Conservation (phyloP, 805 yeast species). For the Saccharomyces eubayanus region DNA sequence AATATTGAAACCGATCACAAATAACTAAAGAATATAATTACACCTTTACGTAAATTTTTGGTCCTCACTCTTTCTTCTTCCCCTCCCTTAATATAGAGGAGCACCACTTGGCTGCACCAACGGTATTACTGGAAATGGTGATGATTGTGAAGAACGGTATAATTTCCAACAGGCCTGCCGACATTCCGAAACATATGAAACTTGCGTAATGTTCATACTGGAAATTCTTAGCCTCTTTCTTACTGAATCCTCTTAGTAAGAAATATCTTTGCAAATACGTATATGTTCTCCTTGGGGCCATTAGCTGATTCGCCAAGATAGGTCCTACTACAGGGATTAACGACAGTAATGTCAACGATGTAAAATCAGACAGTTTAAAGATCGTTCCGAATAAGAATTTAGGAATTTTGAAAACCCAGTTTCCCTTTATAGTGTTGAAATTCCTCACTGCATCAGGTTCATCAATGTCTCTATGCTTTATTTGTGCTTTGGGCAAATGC, state of each 20-base stretch:
- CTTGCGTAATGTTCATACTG: conserved; percentile 32
- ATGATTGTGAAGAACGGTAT: conserved; percentile 47
- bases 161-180: conserved; percentile 43
- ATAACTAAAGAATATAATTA: background rate
- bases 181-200: conserved; percentile 44
- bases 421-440: conserved; percentile 6
- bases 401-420: conserved; percentile 17
- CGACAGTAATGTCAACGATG: conserved; percentile 15
- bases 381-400: conserved; percentile 4
- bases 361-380: conserved; percentile 4
- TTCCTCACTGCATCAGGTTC: background rate
- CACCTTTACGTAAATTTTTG: background rate
- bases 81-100: background rate
- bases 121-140: conserved; percentile 48
- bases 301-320: conserved; percentile 19
- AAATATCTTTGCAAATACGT: conserved; percentile 23
- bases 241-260: conserved; percentile 11
- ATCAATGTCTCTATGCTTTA: background rate
- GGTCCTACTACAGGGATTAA: conserved; percentile 32
- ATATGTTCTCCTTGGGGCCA: conserved; percentile 24
- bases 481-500: conserved; percentile 1
- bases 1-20: background rate
- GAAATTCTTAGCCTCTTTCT: conserved; percentile 28
- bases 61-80: background rate
- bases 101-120: conserved; percentile 64